Conservation (phyloP, 2,329 filamentous ascomycete species). For the Monilinia polystroma region DNA sequence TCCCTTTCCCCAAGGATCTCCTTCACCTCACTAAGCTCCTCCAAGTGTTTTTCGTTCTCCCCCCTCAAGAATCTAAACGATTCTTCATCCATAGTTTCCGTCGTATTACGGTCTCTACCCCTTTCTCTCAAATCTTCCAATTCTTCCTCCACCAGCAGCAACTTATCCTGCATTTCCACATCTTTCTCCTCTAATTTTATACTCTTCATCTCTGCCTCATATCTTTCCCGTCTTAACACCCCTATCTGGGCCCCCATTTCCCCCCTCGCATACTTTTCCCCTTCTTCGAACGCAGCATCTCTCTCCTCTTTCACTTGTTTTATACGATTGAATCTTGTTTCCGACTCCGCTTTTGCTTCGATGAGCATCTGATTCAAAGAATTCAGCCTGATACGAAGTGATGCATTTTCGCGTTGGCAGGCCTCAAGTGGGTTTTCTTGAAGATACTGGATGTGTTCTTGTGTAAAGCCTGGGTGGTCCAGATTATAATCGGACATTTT, state of each 20-base stretch:
- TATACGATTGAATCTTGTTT: background rate
- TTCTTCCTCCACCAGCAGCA: background rate
- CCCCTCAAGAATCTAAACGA: background rate
- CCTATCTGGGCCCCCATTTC: background rate
- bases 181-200: background rate
- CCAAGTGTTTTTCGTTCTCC: background rate
- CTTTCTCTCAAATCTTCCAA: background rate
- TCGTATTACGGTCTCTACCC: background rate
- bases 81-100: too few relatives aligned
- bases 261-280: background rate
- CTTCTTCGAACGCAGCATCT: background rate
- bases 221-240: background rate
- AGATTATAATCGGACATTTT: constrained; percentile 19
- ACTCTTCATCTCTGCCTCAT: background rate
- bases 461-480: constrained; percentile 1
- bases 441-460: constrained; percentile 6
- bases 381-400: background rate
- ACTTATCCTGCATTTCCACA: background rate
- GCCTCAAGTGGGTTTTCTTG: constrained; percentile 11
- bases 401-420: constrained; percentile 17
- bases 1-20: constrained; percentile 2
- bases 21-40: constrained; percentile 1
- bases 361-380: constrained; percentile 10
- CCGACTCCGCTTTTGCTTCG: background rate
- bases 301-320: constrained; percentile 8